Percentiles rank a stretch among this genome's conserved stretches.
phyloP scores from a whole-genome alignment of 1,139 yeast species.

The Cylindricascospora bacillispora region DNA sequence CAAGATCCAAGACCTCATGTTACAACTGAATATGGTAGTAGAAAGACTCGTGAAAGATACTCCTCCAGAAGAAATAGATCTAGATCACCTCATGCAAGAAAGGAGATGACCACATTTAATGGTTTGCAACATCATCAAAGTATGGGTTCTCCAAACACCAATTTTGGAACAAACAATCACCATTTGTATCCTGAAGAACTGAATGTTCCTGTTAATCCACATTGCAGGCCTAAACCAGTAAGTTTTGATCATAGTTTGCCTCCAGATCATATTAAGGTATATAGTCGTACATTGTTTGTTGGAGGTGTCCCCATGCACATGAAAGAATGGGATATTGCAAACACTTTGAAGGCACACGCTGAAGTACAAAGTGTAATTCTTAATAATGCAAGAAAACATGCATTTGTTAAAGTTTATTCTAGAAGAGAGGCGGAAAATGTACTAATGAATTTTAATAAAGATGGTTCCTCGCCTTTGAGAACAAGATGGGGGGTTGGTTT shows the following conservation, averaged over 20 bases:
- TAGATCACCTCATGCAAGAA: slow-evolving; percentile 22
- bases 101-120: too few species aligned
- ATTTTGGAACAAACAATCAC: slow-evolving; percentile 21
- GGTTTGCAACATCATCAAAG: slow-evolving; percentile 5
- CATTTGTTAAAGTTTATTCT: slow-evolving; percentile 93
- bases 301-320: slow-evolving; percentile 86
- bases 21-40: slow-evolving; percentile 21
- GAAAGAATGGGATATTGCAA: slow-evolving; percentile 60
- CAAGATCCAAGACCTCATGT: slow-evolving; percentile 10
- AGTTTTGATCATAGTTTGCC: slow-evolving; percentile 63
- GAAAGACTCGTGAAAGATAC: slow-evolving; percentile 22
- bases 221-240: slow-evolving; percentile 59
- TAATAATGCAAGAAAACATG: slow-evolving; percentile 84
- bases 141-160: slow-evolving; percentile 11
- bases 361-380: slow-evolving; percentile 85
- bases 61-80: slow-evolving; percentile 24
- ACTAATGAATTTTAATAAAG: slow-evolving; percentile 40
- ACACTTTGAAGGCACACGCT: slow-evolving; percentile 73
- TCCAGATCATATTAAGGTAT: slow-evolving; percentile 68
- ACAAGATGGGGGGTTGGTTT: slow-evolving; percentile 99
- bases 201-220: slow-evolving; percentile 58
- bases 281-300: slow-evolving; percentile 79
- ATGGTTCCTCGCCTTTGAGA: slow-evolving; percentile 50
- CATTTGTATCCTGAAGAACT: slow-evolving; percentile 37
- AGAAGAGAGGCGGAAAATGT: slow-evolving; percentile 85